Percentiles rank a stretch among this genome's conserved stretches.
Conservation (phyloP, 108 stramenopile genomes). For the Discostella stelligeroides region DNA sequence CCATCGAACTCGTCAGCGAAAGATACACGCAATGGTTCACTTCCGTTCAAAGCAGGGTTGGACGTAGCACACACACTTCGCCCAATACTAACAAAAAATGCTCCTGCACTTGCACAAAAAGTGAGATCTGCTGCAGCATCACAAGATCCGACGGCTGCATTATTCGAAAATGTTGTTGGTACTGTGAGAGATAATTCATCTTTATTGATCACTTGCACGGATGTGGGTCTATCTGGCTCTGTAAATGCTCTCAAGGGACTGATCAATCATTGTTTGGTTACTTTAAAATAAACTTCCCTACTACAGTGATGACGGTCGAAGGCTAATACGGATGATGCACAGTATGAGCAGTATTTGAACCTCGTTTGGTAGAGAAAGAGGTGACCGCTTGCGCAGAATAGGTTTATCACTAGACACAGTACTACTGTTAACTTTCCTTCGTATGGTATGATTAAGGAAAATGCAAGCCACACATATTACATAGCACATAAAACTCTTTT, state of each 20-base stretch:
- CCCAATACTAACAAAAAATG: conserved; percentile 46
- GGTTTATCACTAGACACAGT: too few species aligned
- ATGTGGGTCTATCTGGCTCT: conserved; percentile 60
- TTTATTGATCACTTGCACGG: conserved; percentile 58
- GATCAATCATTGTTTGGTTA: conserved; percentile 58
- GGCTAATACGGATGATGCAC: too few species aligned
- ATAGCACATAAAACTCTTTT: too few species aligned
- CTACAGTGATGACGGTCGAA: conserved; percentile 14
- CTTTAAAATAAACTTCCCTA: too few species aligned
- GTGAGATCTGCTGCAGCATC: conserved; percentile 62
- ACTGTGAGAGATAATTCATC: conserved; percentile 49
- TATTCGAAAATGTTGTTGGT: conserved; percentile 75
- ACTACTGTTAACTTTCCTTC: too few species aligned
- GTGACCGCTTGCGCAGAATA: too few species aligned
- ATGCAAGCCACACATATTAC: too few species aligned
- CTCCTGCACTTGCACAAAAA: conserved; percentile 62
- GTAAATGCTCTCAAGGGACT: conserved; percentile 54
- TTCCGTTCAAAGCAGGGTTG: conserved; percentile 50
- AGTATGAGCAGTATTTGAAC: too few species aligned
- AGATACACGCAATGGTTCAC: conserved; percentile 11
- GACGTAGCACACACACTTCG: conserved; percentile 44
- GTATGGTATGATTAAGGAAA: too few species aligned
- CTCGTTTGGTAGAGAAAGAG: too few species aligned
- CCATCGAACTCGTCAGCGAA: conserved; percentile 1
- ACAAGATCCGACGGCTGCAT: conserved; percentile 52